Evolutionary conservation across 345 rosid species (phyloP).

Genomic region (Camelina laxa): DNA sequence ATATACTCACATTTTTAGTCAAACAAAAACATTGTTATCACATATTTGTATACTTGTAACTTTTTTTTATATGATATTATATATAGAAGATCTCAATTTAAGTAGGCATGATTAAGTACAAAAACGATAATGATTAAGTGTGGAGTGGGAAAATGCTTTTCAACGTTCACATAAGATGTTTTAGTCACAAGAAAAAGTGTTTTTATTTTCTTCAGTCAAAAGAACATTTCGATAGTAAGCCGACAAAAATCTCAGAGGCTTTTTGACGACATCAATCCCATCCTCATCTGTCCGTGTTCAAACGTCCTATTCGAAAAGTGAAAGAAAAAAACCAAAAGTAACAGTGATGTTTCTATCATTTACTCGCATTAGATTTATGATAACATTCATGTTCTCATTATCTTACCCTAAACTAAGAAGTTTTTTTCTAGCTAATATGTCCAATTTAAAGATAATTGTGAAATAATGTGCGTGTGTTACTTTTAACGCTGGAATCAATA

Average conservation of each 20-base stretch:
- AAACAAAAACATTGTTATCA: no score
- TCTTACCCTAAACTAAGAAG: background rate
- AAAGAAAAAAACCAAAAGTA: background rate
- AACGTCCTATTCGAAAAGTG: slow-evolving; percentile 35
- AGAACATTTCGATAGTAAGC: slow-evolving; percentile 37
- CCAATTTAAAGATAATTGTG: no score
- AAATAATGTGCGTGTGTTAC: no score
- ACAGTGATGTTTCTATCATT: slow-evolving; percentile 1
- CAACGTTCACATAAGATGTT: slow-evolving; percentile 26
- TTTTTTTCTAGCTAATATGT: no score
- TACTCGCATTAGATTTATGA: background rate
- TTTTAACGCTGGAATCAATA: no score
- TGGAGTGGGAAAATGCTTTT: slow-evolving; percentile 16
- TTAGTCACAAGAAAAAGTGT: slow-evolving; percentile 13
- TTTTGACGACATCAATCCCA: slow-evolving; percentile 36
- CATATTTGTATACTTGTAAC: no score
- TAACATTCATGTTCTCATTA: background rate
- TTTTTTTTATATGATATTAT: no score
- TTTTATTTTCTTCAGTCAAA: slow-evolving; percentile 35
- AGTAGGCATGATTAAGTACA: slow-evolving; percentile 7
- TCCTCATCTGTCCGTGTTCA: slow-evolving; percentile 43
- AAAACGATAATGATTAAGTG: background rate
- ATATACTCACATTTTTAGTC: background rate
- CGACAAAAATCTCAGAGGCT: slow-evolving; percentile 43
- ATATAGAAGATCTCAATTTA: background rate